phyloP scores from a whole-genome alignment of 1,284 basidiomycete species.

The Apiotrichum siamense region DNA sequence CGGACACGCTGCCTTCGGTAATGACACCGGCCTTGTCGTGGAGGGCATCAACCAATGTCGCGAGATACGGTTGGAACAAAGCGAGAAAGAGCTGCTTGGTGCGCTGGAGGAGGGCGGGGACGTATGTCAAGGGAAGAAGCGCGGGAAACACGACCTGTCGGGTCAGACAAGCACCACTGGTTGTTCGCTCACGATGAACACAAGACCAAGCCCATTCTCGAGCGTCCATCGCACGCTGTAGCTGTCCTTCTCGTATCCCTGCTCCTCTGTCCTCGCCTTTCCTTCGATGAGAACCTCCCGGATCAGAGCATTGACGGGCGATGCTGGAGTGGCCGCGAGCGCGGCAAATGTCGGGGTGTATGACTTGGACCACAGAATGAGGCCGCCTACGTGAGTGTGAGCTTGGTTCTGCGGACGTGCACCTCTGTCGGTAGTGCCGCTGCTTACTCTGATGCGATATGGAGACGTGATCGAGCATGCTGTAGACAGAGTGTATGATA shows the following conservation, averaged over 20 bases:
- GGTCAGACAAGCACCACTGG: too few relatives aligned
- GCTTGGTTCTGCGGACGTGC: too few relatives aligned
- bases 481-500: neutral
- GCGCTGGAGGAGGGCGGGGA: conserved; percentile 75
- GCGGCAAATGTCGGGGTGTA: conserved; percentile 78
- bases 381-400: conserved; percentile 59
- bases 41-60: conserved; percentile 72
- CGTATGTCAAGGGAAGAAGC: conserved; percentile 89
- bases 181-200: conserved; percentile 77
- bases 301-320: conserved; percentile 83
- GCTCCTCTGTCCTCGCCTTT: conserved; percentile 50
- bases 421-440: too few relatives aligned
- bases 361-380: conserved; percentile 86
- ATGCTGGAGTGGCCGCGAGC: conserved; percentile 66
- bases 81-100: conserved; percentile 79
- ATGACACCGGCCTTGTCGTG: conserved; percentile 51
- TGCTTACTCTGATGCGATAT: conserved; percentile 76
- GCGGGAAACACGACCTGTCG: conserved; percentile 88
- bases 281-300: conserved; percentile 85
- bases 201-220: conserved; percentile 85
- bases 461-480: conserved; percentile 81
- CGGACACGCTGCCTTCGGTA: conserved; percentile 33
- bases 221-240: conserved; percentile 89
- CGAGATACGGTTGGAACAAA: conserved; percentile 73
- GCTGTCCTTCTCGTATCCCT: conserved; percentile 82